Percentiles rank a stretch among this genome's conserved stretches.
phyloP scores from a whole-genome alignment of 2,329 filamentous ascomycete species.

The Biscogniauxia marginata region DNA sequence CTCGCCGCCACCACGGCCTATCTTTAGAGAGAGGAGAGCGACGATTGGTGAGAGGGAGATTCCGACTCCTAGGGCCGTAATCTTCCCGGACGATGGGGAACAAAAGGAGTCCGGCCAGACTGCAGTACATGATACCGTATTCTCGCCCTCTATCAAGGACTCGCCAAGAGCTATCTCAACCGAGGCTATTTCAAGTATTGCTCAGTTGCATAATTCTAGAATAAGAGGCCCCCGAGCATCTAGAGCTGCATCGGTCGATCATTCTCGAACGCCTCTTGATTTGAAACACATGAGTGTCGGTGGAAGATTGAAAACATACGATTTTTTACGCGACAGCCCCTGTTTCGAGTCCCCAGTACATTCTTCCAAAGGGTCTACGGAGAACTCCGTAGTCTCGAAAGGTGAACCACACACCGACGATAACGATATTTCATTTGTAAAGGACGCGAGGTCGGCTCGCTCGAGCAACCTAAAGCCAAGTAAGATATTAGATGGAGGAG shows the following conservation, averaged over 20 bases:
- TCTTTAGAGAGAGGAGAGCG: constrained; percentile 21
- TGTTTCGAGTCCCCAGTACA: background rate
- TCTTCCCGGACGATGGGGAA: background rate
- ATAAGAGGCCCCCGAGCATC: background rate
- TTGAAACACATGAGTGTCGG: background rate
- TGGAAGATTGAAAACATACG: background rate
- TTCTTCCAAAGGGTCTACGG: background rate
- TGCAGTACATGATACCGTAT: background rate
- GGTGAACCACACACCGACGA: background rate
- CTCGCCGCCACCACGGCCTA: constrained; percentile 18
- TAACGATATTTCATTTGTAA: background rate
- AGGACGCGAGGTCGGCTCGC: background rate
- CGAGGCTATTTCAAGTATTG: background rate
- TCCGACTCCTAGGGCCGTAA: constrained; percentile 1
- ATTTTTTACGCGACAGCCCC: background rate
- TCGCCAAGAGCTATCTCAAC: background rate
- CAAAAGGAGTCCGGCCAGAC: background rate
- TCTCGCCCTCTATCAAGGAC: background rate
- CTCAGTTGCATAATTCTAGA: background rate
- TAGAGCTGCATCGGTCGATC: background rate
- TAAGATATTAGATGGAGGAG: background rate
- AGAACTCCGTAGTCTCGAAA: background rate
- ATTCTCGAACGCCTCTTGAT: background rate
- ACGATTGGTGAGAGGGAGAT: constrained; percentile 11
- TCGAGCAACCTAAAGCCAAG: background rate